Percentiles rank a stretch among this genome's conserved stretches.
Evolutionary conservation across 192 early-diverging fungal genomes (phyloP).

Genomic region (Coemansia sp.): DNA sequence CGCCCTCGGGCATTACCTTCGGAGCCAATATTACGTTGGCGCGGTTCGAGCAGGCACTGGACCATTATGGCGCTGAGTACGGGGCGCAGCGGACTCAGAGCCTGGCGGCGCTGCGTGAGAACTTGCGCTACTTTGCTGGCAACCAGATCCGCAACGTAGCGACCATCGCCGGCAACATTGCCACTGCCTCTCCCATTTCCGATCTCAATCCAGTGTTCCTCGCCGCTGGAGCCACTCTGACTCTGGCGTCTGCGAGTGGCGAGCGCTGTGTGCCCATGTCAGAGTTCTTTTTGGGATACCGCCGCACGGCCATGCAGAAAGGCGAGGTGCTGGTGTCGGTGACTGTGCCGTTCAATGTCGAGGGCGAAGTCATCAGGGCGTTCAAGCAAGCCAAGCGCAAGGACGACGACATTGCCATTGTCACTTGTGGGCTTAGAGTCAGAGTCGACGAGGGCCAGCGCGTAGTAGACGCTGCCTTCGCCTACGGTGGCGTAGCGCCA

Average conservation of each 20-base stretch:
- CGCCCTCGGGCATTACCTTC: slow-evolving; percentile 50
- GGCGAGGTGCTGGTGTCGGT: slow-evolving; percentile 73
- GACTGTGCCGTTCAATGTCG: slow-evolving; percentile 64
- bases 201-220: slow-evolving; percentile 89
- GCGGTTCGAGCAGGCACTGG: slow-evolving; percentile 53
- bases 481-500: slow-evolving; percentile 81
- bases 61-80: slow-evolving; percentile 20
- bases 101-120: slow-evolving; percentile 73
- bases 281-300: slow-evolving; percentile 85
- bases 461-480: slow-evolving; percentile 66
- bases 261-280: slow-evolving; percentile 59
- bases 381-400: slow-evolving; percentile 90
- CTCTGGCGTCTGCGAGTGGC: slow-evolving; percentile 44
- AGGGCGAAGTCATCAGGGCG: slow-evolving; percentile 66
- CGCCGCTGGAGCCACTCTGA: slow-evolving; percentile 64
- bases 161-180: slow-evolving; percentile 84
- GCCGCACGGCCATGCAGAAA: slow-evolving; percentile 69
- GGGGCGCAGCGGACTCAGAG: slow-evolving; percentile 56
- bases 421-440: slow-evolving; percentile 74
- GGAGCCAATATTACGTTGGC: slow-evolving; percentile 75
- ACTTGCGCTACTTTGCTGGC: slow-evolving; percentile 82
- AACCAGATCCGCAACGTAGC: slow-evolving; percentile 88
- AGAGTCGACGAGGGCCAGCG: slow-evolving; percentile 52
- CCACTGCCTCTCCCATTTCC: slow-evolving; percentile 86
- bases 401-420: slow-evolving; percentile 90